Percentiles rank a stretch among this genome's conserved stretches.
Evolutionary conservation across 2,329 filamentous ascomycete genomes (phyloP).

Genomic region (Tolypocladium sp.): DNA sequence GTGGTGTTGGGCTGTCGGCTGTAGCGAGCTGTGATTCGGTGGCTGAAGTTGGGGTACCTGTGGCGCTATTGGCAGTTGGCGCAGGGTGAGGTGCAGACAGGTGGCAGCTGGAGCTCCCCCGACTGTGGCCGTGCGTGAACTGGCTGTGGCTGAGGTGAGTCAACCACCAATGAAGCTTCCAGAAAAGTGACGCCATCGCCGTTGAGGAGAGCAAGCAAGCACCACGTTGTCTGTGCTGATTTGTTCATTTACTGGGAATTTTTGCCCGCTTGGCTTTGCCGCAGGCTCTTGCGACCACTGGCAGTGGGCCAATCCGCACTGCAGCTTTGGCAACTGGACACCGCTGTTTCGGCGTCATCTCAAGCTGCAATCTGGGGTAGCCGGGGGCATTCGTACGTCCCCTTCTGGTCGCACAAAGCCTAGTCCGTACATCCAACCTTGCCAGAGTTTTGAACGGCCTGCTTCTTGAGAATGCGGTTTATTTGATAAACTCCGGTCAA

Average conservation of each 20-base stretch:
- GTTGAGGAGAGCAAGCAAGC: too few relatives aligned
- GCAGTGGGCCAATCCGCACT: too few relatives aligned
- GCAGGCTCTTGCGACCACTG: neutral
- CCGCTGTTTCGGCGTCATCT: too few relatives aligned
- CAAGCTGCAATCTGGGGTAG: too few relatives aligned
- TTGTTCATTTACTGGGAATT: neutral
- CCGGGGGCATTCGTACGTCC: too few relatives aligned
- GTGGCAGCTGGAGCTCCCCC: neutral
- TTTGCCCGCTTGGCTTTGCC: neutral
- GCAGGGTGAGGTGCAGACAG: neutral
- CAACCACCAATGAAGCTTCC: neutral
- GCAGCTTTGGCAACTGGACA: neutral
- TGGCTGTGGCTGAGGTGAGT: neutral
- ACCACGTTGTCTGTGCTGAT: too few relatives aligned
- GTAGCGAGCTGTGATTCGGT: conserved; percentile 6
- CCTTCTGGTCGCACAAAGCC: too few relatives aligned
- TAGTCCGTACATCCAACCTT: too few relatives aligned
- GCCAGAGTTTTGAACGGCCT: too few relatives aligned
- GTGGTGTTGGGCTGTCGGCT: neutral
- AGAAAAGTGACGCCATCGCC: neutral
- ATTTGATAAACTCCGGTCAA: neutral
- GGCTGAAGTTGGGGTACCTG: conserved; percentile 1
- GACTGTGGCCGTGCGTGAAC: neutral
- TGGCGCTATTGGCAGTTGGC: neutral
- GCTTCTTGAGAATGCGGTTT: neutral